Conservation (phyloP, 116 monocot genomes). For the Iris pallida region DNA sequence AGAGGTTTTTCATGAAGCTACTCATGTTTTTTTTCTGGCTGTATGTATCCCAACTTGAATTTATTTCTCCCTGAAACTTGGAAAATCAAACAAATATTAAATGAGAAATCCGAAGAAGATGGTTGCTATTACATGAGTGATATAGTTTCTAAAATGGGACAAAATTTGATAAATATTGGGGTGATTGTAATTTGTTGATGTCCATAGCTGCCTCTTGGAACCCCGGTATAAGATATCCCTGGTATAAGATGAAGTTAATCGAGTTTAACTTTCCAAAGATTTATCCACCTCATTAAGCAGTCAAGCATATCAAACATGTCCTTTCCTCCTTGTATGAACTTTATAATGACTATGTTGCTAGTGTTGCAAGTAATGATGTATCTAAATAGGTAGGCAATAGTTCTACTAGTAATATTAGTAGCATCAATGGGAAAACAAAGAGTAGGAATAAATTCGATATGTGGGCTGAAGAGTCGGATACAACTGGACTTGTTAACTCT, state of each 20-base stretch:
- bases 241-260: background rate
- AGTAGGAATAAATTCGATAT: background rate
- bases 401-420: background rate
- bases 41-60: background rate
- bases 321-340: background rate
- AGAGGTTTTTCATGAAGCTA: background rate
- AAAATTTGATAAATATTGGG: background rate
- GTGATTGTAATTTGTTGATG: background rate
- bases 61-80: background rate
- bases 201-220: background rate
- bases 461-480: conserved; percentile 1
- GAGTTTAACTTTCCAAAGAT: background rate
- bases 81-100: background rate
- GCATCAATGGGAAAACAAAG: background rate
- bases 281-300: background rate
- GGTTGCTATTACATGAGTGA: background rate
- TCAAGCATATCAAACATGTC: background rate
- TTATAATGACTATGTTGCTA: background rate
- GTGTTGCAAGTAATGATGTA: background rate
- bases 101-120: background rate
- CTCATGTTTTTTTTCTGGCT: background rate
- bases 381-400: background rate
- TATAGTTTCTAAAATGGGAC: background rate
- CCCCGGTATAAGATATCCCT: background rate
- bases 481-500: background rate